Evolutionary conservation across 352 stramenopile species (phyloP).

Genomic region (Pythium chondricola): DNA sequence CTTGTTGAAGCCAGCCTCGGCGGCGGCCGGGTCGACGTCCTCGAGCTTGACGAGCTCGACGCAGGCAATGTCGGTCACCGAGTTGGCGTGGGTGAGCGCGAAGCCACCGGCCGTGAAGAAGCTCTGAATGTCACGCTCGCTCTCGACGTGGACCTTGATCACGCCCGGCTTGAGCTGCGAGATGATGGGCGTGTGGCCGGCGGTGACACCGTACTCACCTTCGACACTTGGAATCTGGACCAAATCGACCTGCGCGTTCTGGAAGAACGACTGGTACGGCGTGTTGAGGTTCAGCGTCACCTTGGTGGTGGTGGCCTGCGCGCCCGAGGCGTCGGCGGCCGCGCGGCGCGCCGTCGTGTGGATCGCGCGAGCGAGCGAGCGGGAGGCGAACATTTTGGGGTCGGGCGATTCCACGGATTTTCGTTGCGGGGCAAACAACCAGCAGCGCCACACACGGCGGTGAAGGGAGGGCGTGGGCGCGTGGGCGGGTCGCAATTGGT

Average conservation of each 20-base stretch:
- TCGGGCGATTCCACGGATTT: neutral
- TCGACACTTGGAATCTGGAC: constrained; percentile 93
- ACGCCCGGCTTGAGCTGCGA: constrained; percentile 96
- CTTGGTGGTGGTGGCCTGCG: constrained; percentile 56
- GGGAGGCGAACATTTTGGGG: constrained; percentile 49
- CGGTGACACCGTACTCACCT: constrained; percentile 97
- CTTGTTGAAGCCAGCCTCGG: constrained; percentile 86
- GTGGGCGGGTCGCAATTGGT: neutral
- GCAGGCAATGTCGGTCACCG: constrained; percentile 95
- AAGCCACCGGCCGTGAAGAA: constrained; percentile 98
- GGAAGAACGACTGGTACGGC: constrained; percentile 80
- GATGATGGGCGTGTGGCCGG: constrained; percentile 95
- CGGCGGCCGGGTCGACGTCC: constrained; percentile 90
- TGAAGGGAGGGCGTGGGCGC: neutral
- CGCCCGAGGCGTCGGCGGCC: constrained; percentile 39
- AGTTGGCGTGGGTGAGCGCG: constrained; percentile 94
- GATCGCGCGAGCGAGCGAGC: constrained; percentile 45
- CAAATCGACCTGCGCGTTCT: constrained; percentile 77
- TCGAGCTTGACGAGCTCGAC: constrained; percentile 96
- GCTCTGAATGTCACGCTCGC: constrained; percentile 89
- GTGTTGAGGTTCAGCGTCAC: constrained; percentile 83
- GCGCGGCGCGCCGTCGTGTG: constrained; percentile 54
- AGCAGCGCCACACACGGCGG: neutral
- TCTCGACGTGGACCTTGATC: constrained; percentile 81
- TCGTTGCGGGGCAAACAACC: neutral